These are phyloP conservation scores for Kodamaea kaohsiungensis DNA, from an alignment of 805 yeast species.

Conservation along the genomic window DNA sequence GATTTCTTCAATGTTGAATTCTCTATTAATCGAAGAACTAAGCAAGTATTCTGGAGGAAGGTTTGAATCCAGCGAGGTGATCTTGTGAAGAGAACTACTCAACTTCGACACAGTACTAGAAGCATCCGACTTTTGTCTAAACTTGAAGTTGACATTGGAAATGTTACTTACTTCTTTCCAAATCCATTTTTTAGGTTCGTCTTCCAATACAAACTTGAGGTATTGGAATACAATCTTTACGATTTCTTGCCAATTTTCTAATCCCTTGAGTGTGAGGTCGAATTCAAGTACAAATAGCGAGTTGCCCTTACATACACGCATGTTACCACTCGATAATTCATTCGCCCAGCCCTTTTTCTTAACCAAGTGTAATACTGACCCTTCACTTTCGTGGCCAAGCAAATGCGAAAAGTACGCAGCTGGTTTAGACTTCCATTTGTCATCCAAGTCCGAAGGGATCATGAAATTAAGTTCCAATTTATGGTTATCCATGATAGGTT, in stretches of 20 bases:
- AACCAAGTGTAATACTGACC: constrained; percentile 72
- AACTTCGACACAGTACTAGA: constrained; percentile 70
- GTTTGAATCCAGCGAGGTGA: constrained; percentile 13
- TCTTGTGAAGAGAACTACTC: constrained; percentile 61
- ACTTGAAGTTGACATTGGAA: constrained; percentile 70
- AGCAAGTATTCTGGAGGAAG: constrained; percentile 69
- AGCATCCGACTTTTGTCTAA: constrained; percentile 74
- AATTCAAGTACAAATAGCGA: constrained; percentile 68
- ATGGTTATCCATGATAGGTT: constrained; percentile 81
- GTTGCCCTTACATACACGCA: constrained; percentile 64
- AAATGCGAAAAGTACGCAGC: constrained; percentile 73
- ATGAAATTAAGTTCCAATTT: constrained; percentile 66
- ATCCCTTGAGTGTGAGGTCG: constrained; percentile 76
- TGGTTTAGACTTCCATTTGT: constrained; percentile 67
- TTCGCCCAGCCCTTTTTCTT: constrained; percentile 78
- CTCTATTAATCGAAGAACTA: constrained; percentile 55
- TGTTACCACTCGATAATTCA: constrained; percentile 71
- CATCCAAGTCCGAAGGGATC: constrained; percentile 70
- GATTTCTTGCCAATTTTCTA: constrained; percentile 61
- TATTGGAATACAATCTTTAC: constrained; percentile 68
- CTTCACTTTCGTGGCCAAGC: constrained; percentile 90
- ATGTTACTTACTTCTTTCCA: constrained; percentile 74
- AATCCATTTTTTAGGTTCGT: constrained; percentile 75
- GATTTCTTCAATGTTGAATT: constrained; percentile 59
- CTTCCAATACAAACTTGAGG: constrained; percentile 54